phyloP scores from a whole-genome alignment of 495 filamentous ascomycete species.

The Corynascus novoguineensis region DNA sequence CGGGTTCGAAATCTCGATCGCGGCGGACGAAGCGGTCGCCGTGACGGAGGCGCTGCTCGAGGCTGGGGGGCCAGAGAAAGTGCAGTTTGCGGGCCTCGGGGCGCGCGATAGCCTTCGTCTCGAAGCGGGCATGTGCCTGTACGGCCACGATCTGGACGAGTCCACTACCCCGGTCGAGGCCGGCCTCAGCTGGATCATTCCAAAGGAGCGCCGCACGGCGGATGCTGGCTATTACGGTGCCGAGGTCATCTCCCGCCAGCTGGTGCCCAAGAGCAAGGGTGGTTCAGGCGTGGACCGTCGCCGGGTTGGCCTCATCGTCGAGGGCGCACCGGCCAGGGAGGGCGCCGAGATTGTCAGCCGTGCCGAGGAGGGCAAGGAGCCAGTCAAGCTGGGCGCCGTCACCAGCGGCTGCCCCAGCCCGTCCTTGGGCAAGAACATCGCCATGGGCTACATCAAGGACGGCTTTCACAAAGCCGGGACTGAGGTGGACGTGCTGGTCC shows the following conservation, averaged over 20 bases:
- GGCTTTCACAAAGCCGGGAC: constrained; percentile 84
- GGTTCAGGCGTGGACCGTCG: constrained; percentile 61
- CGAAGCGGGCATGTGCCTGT: constrained; percentile 96
- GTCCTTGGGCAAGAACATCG: constrained; percentile 78
- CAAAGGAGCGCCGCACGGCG: constrained; percentile 62
- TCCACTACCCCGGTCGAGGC: constrained; percentile 82
- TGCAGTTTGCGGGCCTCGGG: constrained; percentile 80
- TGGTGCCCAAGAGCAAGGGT: constrained; percentile 61
- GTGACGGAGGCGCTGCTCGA: constrained; percentile 60
- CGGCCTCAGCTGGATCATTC: constrained; percentile 77
- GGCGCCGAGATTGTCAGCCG: constrained; percentile 66
- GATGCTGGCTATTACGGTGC: constrained; percentile 67
- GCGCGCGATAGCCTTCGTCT: constrained; percentile 87
- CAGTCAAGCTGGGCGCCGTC: constrained; percentile 51
- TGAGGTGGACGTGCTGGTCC: constrained; percentile 70
- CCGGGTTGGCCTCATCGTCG: constrained; percentile 73
- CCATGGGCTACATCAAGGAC: constrained; percentile 88
- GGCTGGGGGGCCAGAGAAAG: constrained; percentile 50
- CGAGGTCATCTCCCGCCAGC: constrained; percentile 63
- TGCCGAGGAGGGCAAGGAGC: constrained; percentile 40
- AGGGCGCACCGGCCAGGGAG: constrained; percentile 85
- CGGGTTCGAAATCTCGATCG: constrained; percentile 92
- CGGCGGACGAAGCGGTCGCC: constrained; percentile 48
- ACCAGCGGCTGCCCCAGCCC: constrained; percentile 90
- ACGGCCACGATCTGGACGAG: constrained; percentile 95